Evolutionary conservation across 768 basidiomycete genomes (phyloP).

Genomic region (Termitomyces sp.): DNA sequence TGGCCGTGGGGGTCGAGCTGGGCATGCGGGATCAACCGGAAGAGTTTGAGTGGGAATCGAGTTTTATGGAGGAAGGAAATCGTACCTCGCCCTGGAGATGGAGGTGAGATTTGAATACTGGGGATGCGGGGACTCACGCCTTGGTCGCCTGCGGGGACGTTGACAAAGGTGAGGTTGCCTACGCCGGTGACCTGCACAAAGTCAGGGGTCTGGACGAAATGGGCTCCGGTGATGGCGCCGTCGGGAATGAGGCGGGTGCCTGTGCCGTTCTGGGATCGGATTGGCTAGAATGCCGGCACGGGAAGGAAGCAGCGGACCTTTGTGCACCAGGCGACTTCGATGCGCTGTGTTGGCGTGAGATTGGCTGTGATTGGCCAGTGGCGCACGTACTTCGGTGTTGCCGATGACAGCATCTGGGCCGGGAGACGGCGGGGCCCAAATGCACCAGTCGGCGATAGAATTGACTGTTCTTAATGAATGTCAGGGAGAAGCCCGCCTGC

Average conservation of each 20-base stretch:
- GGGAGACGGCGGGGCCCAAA: conserved; percentile 40
- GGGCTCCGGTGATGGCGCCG: conserved; percentile 62
- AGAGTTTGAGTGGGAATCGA: no score
- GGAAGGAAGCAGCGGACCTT: conserved; percentile 21
- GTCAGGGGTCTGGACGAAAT: conserved; percentile 69
- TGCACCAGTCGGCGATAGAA: conserved; percentile 45
- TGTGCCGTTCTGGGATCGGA: conserved; percentile 41
- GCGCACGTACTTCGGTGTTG: conserved; percentile 48
- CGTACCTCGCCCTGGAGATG: conserved; percentile 20
- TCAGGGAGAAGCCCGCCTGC: neutral
- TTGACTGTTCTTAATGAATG: conserved; percentile 35
- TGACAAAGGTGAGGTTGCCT: conserved; percentile 61
- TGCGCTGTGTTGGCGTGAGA: conserved; percentile 22
- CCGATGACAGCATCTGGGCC: conserved; percentile 50
- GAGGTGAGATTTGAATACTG: neutral
- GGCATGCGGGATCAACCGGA: no score
- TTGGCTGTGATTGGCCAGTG: conserved; percentile 10
- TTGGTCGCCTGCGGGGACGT: conserved; percentile 53
- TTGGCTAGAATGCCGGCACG: neutral
- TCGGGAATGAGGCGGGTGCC: conserved; percentile 68
- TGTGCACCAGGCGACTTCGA: conserved; percentile 39
- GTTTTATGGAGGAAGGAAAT: no score
- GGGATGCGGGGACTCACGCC: conserved; percentile 33
- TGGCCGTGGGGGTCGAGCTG: conserved; percentile 68
- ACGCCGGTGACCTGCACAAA: conserved; percentile 68